Evolutionary conservation across 2,329 filamentous ascomycete genomes (phyloP).

Genomic region (Penicillium sp.): DNA sequence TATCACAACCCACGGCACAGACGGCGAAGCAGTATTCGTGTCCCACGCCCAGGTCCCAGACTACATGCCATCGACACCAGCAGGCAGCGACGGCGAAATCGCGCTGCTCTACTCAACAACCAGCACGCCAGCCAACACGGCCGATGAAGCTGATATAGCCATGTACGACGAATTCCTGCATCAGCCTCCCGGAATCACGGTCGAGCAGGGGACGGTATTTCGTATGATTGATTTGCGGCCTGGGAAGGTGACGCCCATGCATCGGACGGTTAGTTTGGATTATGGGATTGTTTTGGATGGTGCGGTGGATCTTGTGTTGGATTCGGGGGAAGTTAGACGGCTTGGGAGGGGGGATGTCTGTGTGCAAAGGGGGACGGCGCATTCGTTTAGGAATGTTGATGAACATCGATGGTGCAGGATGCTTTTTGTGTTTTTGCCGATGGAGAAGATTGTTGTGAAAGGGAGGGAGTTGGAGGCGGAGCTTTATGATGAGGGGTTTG

Average conservation of each 20-base stretch:
- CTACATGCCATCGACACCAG: slow-evolving; percentile 34
- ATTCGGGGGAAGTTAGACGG: slow-evolving; percentile 38
- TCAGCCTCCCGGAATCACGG: slow-evolving; percentile 37
- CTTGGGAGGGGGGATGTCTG: slow-evolving; percentile 41
- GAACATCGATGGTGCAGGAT: slow-evolving; percentile 33
- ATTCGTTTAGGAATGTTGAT: slow-evolving; percentile 35
- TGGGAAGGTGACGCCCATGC: slow-evolving; percentile 38
- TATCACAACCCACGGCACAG: slow-evolving; percentile 44
- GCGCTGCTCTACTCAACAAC: slow-evolving; percentile 36
- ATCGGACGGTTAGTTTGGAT: slow-evolving; percentile 43
- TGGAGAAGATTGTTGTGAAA: slow-evolving; percentile 43
- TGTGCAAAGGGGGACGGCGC: slow-evolving; percentile 38
- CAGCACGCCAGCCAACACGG: slow-evolving; percentile 30
- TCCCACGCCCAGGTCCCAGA: slow-evolving; percentile 38
- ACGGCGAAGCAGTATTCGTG: slow-evolving; percentile 43
- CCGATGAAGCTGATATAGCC: slow-evolving; percentile 38
- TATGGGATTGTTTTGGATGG: slow-evolving; percentile 45
- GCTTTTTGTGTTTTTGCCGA: slow-evolving; percentile 39
- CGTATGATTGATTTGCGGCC: slow-evolving; percentile 41
- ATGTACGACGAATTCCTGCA: slow-evolving; percentile 40
- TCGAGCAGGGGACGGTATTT: slow-evolving; percentile 36
- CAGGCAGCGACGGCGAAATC: slow-evolving; percentile 36
- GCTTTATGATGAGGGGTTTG: slow-evolving; percentile 33
- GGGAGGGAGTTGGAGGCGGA: slow-evolving; percentile 58
- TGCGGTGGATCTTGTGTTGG: slow-evolving; percentile 40